Base-by-base conservation (phyloP, 352 stramenopile species). In the Phytophthora citrophthora region DNA sequence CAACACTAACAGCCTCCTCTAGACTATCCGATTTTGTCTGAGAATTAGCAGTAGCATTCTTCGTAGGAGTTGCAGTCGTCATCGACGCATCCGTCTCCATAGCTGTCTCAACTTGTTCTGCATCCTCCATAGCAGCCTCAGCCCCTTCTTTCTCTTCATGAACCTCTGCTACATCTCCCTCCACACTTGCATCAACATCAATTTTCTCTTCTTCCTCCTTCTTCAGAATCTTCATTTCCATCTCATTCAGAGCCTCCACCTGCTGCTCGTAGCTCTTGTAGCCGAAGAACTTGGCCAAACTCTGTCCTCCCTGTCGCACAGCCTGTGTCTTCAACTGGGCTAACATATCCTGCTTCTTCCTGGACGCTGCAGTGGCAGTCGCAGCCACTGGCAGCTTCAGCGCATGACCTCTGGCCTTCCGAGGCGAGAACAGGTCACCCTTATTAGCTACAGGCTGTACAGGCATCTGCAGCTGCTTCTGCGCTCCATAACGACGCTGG, bases 261-360 rank as follows among this genome's bases (percentile, higher is more conserved):
- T 94, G 87, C 43, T 90, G 79, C 41, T 92, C 80, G 54, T 88
- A 89, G 44, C 64, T 93, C 16, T 57, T 51, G 59, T 92, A 93
- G 4, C 87, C 87, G 58, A 95, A 94, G 4, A 91, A 31, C 64
- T 91, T 91, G 62, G 87, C 87, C 68, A 83, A 83, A 13, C 76
- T 74, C 39, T 88, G 67, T 5, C 81, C 79, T 16, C 75, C 74
- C 69, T 93, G 84, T 44, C 83, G 54, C 36, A 93, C 86, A 18
- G 84, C 84, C 48, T 93, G 80, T 13, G 63, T 73, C 24, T 69
- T 61, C 26, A 93, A 70, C 46, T 81, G 76, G 3, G 46, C 43
- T 36, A 93, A 52, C 71, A 93, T 54, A 10, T 89, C 69, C 46
- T 88, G 77, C 60, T 93, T 89, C 71, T 88, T 90, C 10, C 70